Conservation (phyloP, 2,329 filamentous ascomycete genomes). For the Penicillium sp. region DNA sequence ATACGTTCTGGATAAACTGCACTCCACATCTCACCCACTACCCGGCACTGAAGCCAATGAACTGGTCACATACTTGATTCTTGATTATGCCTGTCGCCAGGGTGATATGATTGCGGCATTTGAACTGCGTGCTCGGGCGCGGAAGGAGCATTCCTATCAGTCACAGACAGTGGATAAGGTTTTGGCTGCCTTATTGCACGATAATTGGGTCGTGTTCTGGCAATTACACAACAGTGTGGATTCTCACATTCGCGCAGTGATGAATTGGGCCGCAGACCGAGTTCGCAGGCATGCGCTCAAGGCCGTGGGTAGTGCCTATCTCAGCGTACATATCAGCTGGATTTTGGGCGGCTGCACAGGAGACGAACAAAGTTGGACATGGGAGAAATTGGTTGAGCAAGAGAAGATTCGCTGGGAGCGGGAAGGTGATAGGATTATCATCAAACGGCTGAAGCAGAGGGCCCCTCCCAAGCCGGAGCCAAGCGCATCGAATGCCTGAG, state of each 20-base stretch:
- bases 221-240: slow-evolving; percentile 69
- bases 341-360: slow-evolving; percentile 55
- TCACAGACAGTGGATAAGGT: slow-evolving; percentile 68
- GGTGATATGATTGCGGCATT: slow-evolving; percentile 72
- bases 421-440: slow-evolving; percentile 70
- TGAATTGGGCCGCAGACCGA: slow-evolving; percentile 76
- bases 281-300: slow-evolving; percentile 76
- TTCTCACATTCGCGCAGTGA: slow-evolving; percentile 72
- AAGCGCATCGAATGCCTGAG: slow-evolving; percentile 1
- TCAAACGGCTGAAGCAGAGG: slow-evolving; percentile 55
- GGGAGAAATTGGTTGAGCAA: slow-evolving; percentile 65
- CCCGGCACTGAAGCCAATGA: slow-evolving; percentile 72
- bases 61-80: slow-evolving; percentile 73
- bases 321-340: slow-evolving; percentile 71
- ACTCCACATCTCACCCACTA: slow-evolving; percentile 62
- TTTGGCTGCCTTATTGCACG: slow-evolving; percentile 68
- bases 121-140: slow-evolving; percentile 54
- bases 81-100: slow-evolving; percentile 85
- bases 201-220: slow-evolving; percentile 81
- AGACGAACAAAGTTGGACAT: slow-evolving; percentile 50
- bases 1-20: slow-evolving; percentile 71
- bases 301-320: slow-evolving; percentile 78
- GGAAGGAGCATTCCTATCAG: slow-evolving; percentile 54
- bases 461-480: slow-evolving; percentile 21
- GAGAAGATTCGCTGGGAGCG: slow-evolving; percentile 83